Base-by-base conservation (phyloP, 2,329 filamentous ascomycete species). In the Phaeosphaeria sp. region DNA sequence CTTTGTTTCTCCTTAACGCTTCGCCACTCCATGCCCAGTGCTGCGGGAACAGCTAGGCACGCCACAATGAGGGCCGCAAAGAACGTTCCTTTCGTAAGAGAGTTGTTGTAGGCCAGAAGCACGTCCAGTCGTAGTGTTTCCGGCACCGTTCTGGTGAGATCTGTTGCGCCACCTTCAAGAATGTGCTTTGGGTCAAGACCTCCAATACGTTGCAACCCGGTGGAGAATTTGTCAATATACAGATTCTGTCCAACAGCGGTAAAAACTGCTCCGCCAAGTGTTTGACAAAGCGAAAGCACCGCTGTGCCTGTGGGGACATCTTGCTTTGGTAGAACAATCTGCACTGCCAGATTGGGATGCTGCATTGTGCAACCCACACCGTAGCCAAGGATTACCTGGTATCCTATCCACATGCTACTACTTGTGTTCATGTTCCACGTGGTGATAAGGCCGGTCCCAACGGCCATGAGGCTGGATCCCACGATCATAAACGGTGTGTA, bases 21-120 rank as follows among this genome's bases (percentile, higher is more conserved):
- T 64, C 80, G 82, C 87, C 87, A 90, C 73, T 90, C 86, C 75
- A 90, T 83, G 1, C 77, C 74, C 0, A 83, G 59, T 0, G 83
- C 80, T 0, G 84, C 87, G 3, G 89, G 55, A 11, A 89, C 75
- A 1, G 80, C 81, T 3, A 89, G 63, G 25, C 80, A 81, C 0
- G 83, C 79, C 67, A 89, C 78, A 6, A 84, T 82, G 9, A 89
- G 76, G 3, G 81, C 83, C 6, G 90, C 84, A 54, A 85, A 82
- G 67, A 89, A 91, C 0, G 83, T 71, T 0, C 72, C 72, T 18
- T 72, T 53, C 23, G 65, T 73, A 6, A 76, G 43, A 13, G 68
- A 65, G 6, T 64, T 39, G 50, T 73, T 76, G 59, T 76, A 76
- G 1, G 72, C 72, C 47, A 60, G 52, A 1, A 74, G 50, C 1